These are phyloP conservation scores for Alternaria metachromatica DNA, from an alignment of 2,329 filamentous ascomycete species.

Conservation along the genomic window DNA sequence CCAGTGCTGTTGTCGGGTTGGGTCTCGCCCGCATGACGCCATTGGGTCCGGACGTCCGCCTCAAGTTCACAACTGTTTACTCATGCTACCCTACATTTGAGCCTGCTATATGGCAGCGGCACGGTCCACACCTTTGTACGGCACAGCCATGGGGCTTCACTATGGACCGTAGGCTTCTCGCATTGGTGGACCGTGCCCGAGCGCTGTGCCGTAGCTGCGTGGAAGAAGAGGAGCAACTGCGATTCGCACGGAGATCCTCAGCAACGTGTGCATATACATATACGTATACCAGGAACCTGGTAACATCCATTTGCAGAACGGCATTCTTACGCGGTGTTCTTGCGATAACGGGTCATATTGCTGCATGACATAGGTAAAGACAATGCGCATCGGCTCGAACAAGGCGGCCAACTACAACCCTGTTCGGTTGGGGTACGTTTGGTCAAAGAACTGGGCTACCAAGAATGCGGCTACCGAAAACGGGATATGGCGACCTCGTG, in stretches of 20 bases:
- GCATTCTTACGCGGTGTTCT: constrained; percentile 12
- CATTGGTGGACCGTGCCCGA: neutral
- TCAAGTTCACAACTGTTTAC: neutral
- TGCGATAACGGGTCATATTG: constrained; percentile 15
- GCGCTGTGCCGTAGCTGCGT: neutral
- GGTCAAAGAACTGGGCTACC: neutral
- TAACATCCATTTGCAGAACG: neutral
- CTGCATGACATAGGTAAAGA: constrained; percentile 2
- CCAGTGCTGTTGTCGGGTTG: neutral
- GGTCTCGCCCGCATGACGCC: neutral
- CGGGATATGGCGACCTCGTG: neutral
- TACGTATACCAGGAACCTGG: constrained; percentile 26
- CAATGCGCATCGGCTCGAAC: constrained; percentile 2
- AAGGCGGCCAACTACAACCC: neutral
- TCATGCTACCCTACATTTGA: neutral
- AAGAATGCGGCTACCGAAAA: neutral
- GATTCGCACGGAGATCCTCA: constrained; percentile 9
- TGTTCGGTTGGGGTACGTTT: constrained; percentile 5
- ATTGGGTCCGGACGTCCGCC: neutral
- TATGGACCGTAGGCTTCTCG: neutral
- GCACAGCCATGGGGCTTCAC: neutral
- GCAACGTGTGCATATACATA: constrained; percentile 11
- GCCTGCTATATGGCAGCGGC: neutral
- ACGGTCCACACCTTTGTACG: neutral
- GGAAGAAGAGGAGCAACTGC: constrained; percentile 1